These are phyloP conservation scores for Xanthoconium purpureum DNA, from an alignment of 768 basidiomycete species.

Conservation along the genomic window DNA sequence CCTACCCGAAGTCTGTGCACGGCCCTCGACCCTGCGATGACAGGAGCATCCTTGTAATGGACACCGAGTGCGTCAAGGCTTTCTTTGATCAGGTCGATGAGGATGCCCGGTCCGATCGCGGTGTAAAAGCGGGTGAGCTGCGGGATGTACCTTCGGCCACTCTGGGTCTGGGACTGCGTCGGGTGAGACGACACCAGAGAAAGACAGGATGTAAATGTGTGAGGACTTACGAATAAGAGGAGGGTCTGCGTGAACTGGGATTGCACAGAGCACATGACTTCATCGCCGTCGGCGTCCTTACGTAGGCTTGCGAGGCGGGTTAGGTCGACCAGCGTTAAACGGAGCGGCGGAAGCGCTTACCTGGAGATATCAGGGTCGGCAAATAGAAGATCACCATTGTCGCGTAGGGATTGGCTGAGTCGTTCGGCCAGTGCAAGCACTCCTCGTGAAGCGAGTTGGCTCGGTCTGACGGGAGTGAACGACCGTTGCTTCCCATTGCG, in stretches of 20 bases:
- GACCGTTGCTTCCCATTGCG: background rate
- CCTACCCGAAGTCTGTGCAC: conserved; percentile 55
- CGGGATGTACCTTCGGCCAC: conserved; percentile 67
- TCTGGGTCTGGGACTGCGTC: conserved; percentile 75
- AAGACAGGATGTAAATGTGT: background rate
- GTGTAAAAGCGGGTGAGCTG: conserved; percentile 83
- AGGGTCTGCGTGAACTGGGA: conserved; percentile 81
- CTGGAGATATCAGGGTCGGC: conserved; percentile 53
- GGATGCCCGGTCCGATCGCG: conserved; percentile 46
- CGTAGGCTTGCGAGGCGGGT: conserved; percentile 6
- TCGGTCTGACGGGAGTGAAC: conserved; percentile 45
- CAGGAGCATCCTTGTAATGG: conserved; percentile 44
- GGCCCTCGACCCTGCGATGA: conserved; percentile 12
- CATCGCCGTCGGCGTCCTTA: conserved; percentile 55
- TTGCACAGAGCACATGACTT: conserved; percentile 55
- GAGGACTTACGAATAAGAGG: conserved; percentile 68
- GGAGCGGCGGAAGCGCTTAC: conserved; percentile 27
- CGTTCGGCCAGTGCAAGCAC: conserved; percentile 59
- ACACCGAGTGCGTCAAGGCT: conserved; percentile 48
- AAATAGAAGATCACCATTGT: conserved; percentile 71
- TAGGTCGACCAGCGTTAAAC: background rate
- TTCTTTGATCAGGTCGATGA: conserved; percentile 54
- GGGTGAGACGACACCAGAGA: background rate
- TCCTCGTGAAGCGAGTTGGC: conserved; percentile 59
- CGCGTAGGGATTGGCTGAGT: conserved; percentile 64